Evolutionary conservation across 2,329 filamentous ascomycete species (phyloP).

Genomic region (Atkinsonella texensis): DNA sequence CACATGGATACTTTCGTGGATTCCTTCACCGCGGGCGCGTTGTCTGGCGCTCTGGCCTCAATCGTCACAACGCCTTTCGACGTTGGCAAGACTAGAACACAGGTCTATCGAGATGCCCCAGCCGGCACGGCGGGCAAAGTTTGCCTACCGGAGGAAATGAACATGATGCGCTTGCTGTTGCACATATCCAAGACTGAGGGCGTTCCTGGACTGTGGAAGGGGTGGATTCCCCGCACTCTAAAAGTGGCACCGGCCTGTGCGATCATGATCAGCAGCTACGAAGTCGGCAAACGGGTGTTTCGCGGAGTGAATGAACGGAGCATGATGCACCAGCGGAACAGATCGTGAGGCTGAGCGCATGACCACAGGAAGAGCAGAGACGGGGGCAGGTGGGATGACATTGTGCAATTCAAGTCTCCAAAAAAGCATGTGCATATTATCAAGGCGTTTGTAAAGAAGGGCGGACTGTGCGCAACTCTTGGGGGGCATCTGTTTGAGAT

Average conservation of each 20-base stretch:
- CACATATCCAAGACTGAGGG: conserved; percentile 89
- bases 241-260: conserved; percentile 95
- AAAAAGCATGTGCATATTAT: background rate
- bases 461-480: background rate
- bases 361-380: background rate
- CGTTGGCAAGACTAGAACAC: conserved; percentile 90
- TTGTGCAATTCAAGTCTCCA: background rate
- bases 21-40: conserved; percentile 76
- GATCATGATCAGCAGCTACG: conserved; percentile 98
- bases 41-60: conserved; percentile 74
- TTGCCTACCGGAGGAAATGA: conserved; percentile 55
- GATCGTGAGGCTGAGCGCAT: background rate
- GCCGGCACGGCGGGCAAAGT: conserved; percentile 21
- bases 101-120: conserved; percentile 56
- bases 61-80: conserved; percentile 92
- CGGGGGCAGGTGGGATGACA: background rate
- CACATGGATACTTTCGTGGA: conserved; percentile 71
- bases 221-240: conserved; percentile 81
- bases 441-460: background rate
- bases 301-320: conserved; percentile 53
- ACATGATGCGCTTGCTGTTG: conserved; percentile 73
- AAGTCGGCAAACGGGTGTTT: conserved; percentile 86
- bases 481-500: too few species aligned
- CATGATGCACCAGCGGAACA: conserved; percentile 4
- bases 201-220: conserved; percentile 67